Evolutionary conservation across 805 yeast genomes (phyloP), one percentile per base, ranked within the genome.

Genomic region (Torulaspora gathmanii): DNA sequence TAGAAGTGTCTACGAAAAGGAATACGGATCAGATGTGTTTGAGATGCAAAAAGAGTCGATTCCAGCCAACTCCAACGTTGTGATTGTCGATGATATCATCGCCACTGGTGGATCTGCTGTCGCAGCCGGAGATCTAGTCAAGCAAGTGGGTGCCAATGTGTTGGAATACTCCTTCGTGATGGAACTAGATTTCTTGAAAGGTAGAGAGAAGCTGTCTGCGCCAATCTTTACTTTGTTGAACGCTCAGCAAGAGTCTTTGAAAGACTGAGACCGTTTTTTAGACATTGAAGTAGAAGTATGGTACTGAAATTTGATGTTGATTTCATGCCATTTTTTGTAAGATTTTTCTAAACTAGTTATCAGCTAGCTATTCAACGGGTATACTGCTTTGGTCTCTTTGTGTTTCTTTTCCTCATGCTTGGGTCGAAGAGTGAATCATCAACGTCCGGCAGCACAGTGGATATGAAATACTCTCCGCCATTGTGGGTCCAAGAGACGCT

Each of bases 101-200:
- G 99, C 99, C 40, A 93, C 99, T 30, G 98, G 98, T 51, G 99
- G 99, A 31, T 84, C 95, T 56, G 99, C 99, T 20, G 70, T 71
- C 45, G 96, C 95, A 48, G 98, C 98, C 33, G 97, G 95, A 48
- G 83, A 87, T 61, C 76, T 93, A 53, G 84, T 88, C 41, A 62
- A 64, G 54, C 70, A 76, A 65, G 74, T 82, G 50, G 80, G 82
- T 45, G 96, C 83, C 50, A 77, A 82, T 48, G 76, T 90, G 43
- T 64, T 83, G 42, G 95, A 89, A 69, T 93, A 80, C 67, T 71
- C 83, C 53, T 93, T 93, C 63, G 87, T 93, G 37, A 80, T 93
- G 86, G 99, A 93, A 71, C 80, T 93, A 60, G 91, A 87, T 61
- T 93, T 91, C 79, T 79, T 93, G 65, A 83, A 89, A 63, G 99